Evolutionary conservation across 768 basidiomycete genomes (phyloP).

Genomic region (Paxillus rubicundulus): DNA sequence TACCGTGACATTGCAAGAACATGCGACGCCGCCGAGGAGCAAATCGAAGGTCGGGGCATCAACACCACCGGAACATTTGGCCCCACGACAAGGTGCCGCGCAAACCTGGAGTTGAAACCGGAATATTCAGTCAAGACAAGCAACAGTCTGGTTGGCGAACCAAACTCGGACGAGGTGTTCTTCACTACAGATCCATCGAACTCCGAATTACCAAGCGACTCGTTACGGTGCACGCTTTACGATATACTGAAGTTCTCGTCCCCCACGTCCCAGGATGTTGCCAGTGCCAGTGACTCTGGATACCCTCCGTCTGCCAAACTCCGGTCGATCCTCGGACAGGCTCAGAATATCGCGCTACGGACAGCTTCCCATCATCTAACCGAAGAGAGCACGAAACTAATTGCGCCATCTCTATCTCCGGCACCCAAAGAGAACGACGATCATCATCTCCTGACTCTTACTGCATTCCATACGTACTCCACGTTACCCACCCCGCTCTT

Average conservation of each 20-base stretch:
- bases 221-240: background rate
- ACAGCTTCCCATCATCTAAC: constrained; percentile 12
- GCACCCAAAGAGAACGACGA: constrained; percentile 17
- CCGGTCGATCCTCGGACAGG: constrained; percentile 1
- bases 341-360: background rate
- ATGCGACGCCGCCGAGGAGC: constrained; percentile 7
- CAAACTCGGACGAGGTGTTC: background rate
- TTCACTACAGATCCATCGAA: background rate
- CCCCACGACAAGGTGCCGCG: background rate
- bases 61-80: background rate
- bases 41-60: background rate
- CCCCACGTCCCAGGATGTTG: background rate
- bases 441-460: constrained; percentile 14
- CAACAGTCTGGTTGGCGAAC: constrained; percentile 5
- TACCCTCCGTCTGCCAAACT: background rate
- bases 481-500: constrained; percentile 27
- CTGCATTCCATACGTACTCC: constrained; percentile 25
- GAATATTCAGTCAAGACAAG: background rate
- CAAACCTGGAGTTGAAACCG: background rate
- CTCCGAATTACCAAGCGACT: constrained; percentile 1
- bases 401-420: constrained; percentile 8
- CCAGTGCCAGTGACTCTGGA: background rate
- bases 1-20: background rate
- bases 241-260: background rate
- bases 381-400: constrained; percentile 7